Evolutionary conservation across 1,284 basidiomycete species (phyloP).

Genomic region (Ceratobasidium sp.): DNA sequence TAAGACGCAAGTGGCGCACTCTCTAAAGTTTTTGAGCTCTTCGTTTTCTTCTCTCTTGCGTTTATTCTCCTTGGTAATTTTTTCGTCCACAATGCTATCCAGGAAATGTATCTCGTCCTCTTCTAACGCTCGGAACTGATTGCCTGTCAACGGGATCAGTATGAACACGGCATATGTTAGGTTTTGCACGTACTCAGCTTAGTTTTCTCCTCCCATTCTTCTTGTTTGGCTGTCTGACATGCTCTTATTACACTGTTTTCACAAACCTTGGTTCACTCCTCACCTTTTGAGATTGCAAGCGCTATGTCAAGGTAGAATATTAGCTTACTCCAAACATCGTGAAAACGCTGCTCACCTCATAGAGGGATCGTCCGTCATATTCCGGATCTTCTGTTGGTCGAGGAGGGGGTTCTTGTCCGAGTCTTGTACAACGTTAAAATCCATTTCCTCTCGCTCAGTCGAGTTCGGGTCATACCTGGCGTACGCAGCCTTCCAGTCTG

Average conservation of each 20-base stretch:
- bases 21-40: constrained; percentile 82
- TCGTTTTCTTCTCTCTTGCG: constrained; percentile 83
- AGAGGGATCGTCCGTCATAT: constrained; percentile 90
- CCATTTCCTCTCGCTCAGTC: constrained; percentile 3
- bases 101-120: constrained; percentile 93
- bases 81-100: constrained; percentile 81
- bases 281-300: constrained; percentile 54
- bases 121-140: constrained; percentile 91
- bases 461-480: constrained; percentile 69
- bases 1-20: constrained; percentile 61
- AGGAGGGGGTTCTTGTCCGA: constrained; percentile 90
- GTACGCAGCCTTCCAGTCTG: constrained; percentile 94
- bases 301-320: constrained; percentile 30
- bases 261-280: background rate
- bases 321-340: background rate
- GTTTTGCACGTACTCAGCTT: constrained; percentile 73
- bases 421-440: constrained; percentile 59
- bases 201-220: constrained; percentile 94
- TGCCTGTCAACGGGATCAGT: constrained; percentile 64
- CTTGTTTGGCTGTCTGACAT: constrained; percentile 83
- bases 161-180: constrained; percentile 20
- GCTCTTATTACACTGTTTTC: constrained; percentile 21
- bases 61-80: constrained; percentile 79
- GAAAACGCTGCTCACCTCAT: constrained; percentile 74
- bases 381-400: constrained; percentile 75